A percentile compares a stretch with the other conserved stretches of the same genome.
Evolutionary conservation across 2,329 filamentous ascomycete species (phyloP).

Genomic region (Apiospora koreana): DNA sequence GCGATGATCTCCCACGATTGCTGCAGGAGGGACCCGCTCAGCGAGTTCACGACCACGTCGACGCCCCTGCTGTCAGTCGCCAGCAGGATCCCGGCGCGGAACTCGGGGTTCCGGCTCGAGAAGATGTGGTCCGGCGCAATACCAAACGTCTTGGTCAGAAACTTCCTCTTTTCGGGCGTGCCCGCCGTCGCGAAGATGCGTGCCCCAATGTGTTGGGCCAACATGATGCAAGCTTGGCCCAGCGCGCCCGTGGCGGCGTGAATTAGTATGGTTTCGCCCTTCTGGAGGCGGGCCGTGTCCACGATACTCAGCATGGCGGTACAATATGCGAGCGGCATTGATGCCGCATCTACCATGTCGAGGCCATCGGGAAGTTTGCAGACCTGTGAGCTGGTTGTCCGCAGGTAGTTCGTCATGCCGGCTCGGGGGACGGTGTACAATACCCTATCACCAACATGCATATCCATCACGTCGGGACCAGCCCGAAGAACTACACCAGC

Average conservation of each 20-base stretch:
- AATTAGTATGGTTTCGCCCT: slow-evolving; percentile 21
- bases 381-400: slow-evolving; percentile 21
- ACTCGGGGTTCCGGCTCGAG: slow-evolving; percentile 19
- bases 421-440: slow-evolving; percentile 15
- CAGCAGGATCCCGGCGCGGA: slow-evolving; percentile 19
- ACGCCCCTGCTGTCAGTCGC: slow-evolving; percentile 20
- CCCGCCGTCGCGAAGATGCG: slow-evolving; percentile 24
- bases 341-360: slow-evolving; percentile 22
- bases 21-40: slow-evolving; percentile 33
- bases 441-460: slow-evolving; percentile 23
- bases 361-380: slow-evolving; percentile 19
- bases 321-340: slow-evolving; percentile 23
- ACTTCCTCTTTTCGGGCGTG: slow-evolving; percentile 20
- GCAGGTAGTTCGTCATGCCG: slow-evolving; percentile 22
- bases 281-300: slow-evolving; percentile 21
- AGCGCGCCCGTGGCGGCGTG: slow-evolving; percentile 20
- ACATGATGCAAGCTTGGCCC: slow-evolving; percentile 20
- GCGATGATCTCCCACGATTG: slow-evolving; percentile 33
- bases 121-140: slow-evolving; percentile 26
- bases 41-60: slow-evolving; percentile 41
- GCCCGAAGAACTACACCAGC: slow-evolving; percentile 23
- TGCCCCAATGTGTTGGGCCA: slow-evolving; percentile 17
- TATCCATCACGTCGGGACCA: slow-evolving; percentile 17
- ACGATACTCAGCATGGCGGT: slow-evolving; percentile 24
- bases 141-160: slow-evolving; percentile 19